Evolutionary conservation across 139 green algal species (phyloP).

Genomic region (Chlorella ohadii): DNA sequence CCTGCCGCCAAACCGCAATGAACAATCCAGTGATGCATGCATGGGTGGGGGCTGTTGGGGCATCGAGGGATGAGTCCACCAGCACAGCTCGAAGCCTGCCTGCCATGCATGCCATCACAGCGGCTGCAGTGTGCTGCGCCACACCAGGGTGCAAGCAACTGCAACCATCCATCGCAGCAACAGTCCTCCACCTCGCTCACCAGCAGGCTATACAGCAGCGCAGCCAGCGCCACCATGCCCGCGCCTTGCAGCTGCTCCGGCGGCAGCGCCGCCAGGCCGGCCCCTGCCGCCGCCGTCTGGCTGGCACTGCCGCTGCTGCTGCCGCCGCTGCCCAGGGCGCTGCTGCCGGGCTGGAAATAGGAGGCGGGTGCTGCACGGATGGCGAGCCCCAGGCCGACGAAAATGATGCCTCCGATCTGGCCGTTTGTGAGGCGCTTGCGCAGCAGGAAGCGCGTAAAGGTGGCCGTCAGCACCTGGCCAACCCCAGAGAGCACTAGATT

Average conservation of each 20-base stretch:
- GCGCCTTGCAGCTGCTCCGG: conserved; percentile 24
- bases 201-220: conserved; percentile 31
- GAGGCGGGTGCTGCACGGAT: conserved; percentile 26
- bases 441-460: conserved; percentile 41
- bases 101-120: too few relatives aligned
- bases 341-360: not conserved
- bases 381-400: conserved; percentile 43
- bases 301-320: not conserved
- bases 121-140: too few relatives aligned
- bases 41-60: too few relatives aligned
- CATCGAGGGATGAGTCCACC: too few relatives aligned
- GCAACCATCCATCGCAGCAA: too few relatives aligned
- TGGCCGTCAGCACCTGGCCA: conserved; percentile 54
- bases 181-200: not conserved
- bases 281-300: not conserved
- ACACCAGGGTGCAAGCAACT: too few relatives aligned
- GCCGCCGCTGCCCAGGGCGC: not conserved
- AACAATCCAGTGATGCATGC: too few relatives aligned
- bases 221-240: conserved; percentile 21
- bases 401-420: conserved; percentile 38
- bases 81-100: too few relatives aligned
- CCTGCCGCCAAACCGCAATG: too few relatives aligned
- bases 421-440: conserved; percentile 13
- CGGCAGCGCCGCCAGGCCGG: not conserved
- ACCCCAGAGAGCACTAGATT: conserved; percentile 52